Evolutionary conservation across 2,329 filamentous ascomycete species (phyloP).

Genomic region (Pestalotiopsis sp.): DNA sequence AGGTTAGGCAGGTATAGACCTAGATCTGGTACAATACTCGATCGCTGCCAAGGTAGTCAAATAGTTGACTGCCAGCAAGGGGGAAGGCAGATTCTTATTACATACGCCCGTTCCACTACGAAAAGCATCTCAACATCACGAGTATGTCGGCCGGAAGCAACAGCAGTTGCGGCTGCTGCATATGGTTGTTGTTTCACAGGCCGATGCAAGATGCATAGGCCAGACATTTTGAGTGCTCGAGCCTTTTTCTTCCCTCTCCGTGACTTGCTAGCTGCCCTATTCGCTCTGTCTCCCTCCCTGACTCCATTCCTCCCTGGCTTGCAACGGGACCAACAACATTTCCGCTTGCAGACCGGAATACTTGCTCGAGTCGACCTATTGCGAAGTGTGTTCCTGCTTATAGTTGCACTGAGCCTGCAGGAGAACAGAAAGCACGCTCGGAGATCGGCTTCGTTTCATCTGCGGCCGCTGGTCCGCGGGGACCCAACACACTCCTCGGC

Average conservation of each 20-base stretch:
- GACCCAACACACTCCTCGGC: not conserved
- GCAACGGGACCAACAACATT: not conserved
- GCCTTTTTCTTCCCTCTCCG: not conserved
- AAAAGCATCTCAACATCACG: not conserved
- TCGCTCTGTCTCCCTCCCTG: not conserved
- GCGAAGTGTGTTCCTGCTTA: not conserved
- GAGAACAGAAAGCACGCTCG: slow-evolving; percentile 3
- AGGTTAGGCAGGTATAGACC: too few relatives aligned
- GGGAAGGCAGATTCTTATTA: too few relatives aligned
- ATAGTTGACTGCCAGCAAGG: too few relatives aligned
- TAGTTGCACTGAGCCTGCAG: not conserved
- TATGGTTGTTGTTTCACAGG: not conserved
- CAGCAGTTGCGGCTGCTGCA: not conserved
- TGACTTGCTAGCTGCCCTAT: not conserved
- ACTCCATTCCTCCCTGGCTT: not conserved
- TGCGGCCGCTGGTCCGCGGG: not conserved
- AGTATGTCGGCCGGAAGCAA: not conserved
- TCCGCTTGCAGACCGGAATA: not conserved
- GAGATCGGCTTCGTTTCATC: slow-evolving; percentile 12
- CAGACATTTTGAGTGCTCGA: not conserved
- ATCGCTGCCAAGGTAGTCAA: too few relatives aligned
- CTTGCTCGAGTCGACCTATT: not conserved
- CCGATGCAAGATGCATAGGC: not conserved
- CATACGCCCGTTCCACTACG: not conserved
- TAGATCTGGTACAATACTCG: too few relatives aligned